Conservation (phyloP, 2,329 filamentous ascomycete genomes). For the Trichoderma harzianum region DNA sequence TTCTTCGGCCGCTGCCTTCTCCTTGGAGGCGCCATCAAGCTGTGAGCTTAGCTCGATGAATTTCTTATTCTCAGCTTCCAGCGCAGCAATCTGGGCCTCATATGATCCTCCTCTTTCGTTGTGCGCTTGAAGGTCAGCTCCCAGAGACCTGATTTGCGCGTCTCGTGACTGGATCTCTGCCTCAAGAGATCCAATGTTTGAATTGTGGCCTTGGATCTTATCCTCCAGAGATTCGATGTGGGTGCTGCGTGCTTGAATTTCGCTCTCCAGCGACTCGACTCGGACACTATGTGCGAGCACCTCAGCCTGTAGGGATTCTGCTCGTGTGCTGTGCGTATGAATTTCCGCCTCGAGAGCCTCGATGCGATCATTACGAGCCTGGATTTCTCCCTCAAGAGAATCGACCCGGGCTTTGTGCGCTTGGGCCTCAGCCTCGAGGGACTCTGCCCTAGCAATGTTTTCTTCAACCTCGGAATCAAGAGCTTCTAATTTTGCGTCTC, state of each 20-base stretch:
- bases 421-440: conserved; percentile 26
- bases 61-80: conserved; percentile 20
- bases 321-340: conserved; percentile 42
- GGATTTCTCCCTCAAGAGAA: conserved; percentile 23
- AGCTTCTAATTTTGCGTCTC: conserved; percentile 41
- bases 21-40: conserved; percentile 30
- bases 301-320: conserved; percentile 41
- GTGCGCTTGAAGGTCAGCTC: conserved; percentile 38
- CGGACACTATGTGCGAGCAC: conserved; percentile 23
- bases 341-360: conserved; percentile 37
- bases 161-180: conserved; percentile 35
- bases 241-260: conserved; percentile 36
- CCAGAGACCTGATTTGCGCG: conserved; percentile 36
- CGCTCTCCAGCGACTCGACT: conserved; percentile 22
- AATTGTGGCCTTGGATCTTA: conserved; percentile 44
- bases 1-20: conserved; percentile 29
- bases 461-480: conserved; percentile 38
- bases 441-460: conserved; percentile 21
- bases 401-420: conserved; percentile 21
- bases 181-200: conserved; percentile 43
- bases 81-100: conserved; percentile 27
- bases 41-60: conserved; percentile 32
- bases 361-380: conserved; percentile 39
- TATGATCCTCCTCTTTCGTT: conserved; percentile 41
- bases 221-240: conserved; percentile 35